Conservation (phyloP, 768 basidiomycete genomes). For the Lactifluus volemus region DNA sequence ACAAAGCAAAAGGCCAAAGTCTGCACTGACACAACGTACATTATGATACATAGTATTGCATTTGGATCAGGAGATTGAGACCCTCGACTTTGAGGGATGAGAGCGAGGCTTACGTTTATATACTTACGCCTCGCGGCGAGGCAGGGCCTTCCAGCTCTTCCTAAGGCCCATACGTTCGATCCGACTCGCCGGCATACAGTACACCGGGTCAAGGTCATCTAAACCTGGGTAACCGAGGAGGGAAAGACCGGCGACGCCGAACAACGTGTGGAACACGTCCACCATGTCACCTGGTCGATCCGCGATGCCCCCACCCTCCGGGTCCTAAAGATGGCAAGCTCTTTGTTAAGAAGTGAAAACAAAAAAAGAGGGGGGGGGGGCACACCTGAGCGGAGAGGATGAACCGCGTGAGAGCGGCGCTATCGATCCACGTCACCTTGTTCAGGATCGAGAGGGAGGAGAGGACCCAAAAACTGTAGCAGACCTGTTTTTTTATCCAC, state of each 20-base stretch:
- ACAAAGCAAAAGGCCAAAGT: too few species aligned
- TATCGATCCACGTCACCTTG: conserved; percentile 82
- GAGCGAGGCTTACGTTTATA: background rate
- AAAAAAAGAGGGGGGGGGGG: too few species aligned
- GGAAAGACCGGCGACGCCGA: conserved; percentile 82
- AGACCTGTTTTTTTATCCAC: conserved; percentile 50
- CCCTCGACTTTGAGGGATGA: background rate
- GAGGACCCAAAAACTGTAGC: conserved; percentile 96
- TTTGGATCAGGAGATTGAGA: background rate
- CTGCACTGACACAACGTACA: background rate
- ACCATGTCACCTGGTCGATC: conserved; percentile 90
- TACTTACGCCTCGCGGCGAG: conserved; percentile 25
- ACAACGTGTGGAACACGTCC: conserved; percentile 95
- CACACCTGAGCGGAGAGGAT: conserved; percentile 80
- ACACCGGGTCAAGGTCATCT: conserved; percentile 84
- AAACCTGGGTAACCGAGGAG: conserved; percentile 81
- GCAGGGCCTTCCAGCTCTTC: conserved; percentile 56
- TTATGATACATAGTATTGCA: background rate
- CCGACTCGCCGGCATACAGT: conserved; percentile 84
- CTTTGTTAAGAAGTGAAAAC: background rate
- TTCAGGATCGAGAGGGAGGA: conserved; percentile 80
- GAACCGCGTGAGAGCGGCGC: conserved; percentile 65
- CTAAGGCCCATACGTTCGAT: conserved; percentile 63
- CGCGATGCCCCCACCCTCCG: conserved; percentile 86
- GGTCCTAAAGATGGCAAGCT: conserved; percentile 45